Evolutionary conservation across 2,329 filamentous ascomycete genomes (phyloP).

Genomic region (Xylaria sp.): DNA sequence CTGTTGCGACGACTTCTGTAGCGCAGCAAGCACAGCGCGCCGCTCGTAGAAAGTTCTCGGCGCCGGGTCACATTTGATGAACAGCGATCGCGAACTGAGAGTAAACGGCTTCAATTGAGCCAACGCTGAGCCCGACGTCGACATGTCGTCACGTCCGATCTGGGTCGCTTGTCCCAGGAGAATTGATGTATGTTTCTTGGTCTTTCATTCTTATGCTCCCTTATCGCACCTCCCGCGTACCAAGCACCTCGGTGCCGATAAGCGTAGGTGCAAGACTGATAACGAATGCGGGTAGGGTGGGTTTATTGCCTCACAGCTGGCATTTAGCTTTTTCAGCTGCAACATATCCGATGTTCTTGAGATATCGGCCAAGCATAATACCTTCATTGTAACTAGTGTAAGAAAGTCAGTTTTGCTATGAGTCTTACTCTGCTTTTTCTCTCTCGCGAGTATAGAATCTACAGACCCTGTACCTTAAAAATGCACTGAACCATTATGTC

Average conservation of each 20-base stretch:
- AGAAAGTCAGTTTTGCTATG: too few relatives aligned
- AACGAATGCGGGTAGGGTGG: background rate
- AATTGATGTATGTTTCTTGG: background rate
- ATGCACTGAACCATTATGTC: background rate
- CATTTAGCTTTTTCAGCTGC: background rate
- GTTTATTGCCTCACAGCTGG: background rate
- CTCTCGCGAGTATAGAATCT: background rate
- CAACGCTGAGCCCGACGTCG: slow-evolving; percentile 41
- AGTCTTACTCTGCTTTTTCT: background rate
- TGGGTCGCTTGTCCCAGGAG: slow-evolving; percentile 6
- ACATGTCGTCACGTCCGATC: slow-evolving; percentile 37
- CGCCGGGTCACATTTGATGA: slow-evolving; percentile 62
- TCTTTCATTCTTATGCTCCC: background rate
- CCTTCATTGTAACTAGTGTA: too few relatives aligned
- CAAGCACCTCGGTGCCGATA: too few relatives aligned
- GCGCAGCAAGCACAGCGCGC: slow-evolving; percentile 63
- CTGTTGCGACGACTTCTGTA: slow-evolving; percentile 52
- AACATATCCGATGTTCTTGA: background rate
- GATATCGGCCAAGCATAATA: background rate
- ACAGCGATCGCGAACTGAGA: slow-evolving; percentile 52
- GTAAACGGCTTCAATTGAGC: slow-evolving; percentile 47
- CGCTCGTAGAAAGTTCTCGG: slow-evolving; percentile 65
- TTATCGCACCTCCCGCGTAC: slow-evolving; percentile 4
- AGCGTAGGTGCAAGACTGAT: background rate
- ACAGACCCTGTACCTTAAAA: background rate